phyloP scores from a whole-genome alignment of 2,329 filamentous ascomycete species.

The Fusarium temperatum region DNA sequence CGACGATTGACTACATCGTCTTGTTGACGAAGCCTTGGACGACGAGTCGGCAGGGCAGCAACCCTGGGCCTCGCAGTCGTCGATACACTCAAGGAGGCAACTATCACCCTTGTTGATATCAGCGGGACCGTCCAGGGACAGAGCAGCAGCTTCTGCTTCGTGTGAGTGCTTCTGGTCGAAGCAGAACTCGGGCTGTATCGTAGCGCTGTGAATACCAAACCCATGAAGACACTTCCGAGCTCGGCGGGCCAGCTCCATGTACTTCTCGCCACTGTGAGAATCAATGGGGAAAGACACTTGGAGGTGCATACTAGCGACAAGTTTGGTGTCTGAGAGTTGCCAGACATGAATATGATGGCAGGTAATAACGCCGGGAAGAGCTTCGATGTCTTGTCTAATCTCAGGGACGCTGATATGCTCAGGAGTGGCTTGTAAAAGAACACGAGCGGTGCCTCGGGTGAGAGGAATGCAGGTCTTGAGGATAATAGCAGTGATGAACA shows the following conservation, averaged over 20 bases:
- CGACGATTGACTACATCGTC: constrained; percentile 48
- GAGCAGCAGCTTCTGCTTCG: constrained; percentile 47
- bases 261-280: constrained; percentile 78
- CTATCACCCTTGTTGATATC: constrained; percentile 45
- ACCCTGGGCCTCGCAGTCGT: constrained; percentile 49
- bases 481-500: constrained; percentile 88
- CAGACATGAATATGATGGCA: constrained; percentile 98
- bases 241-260: constrained; percentile 88
- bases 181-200: constrained; percentile 93
- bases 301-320: constrained; percentile 92
- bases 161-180: constrained; percentile 59
- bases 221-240: constrained; percentile 90
- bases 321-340: constrained; percentile 95
- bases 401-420: constrained; percentile 88
- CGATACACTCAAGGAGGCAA: constrained; percentile 60
- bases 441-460: constrained; percentile 81
- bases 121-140: constrained; percentile 48
- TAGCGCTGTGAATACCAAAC: constrained; percentile 96
- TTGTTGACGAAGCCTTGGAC: constrained; percentile 48
- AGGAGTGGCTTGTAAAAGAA: constrained; percentile 93
- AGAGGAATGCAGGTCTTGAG: constrained; percentile 79
- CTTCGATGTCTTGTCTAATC: constrained; percentile 89
- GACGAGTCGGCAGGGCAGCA: constrained; percentile 47
- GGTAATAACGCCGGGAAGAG: constrained; percentile 83
- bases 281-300: constrained; percentile 91